Conservation (phyloP, 1,284 basidiomycete species). For the Pterulicium gracile region DNA sequence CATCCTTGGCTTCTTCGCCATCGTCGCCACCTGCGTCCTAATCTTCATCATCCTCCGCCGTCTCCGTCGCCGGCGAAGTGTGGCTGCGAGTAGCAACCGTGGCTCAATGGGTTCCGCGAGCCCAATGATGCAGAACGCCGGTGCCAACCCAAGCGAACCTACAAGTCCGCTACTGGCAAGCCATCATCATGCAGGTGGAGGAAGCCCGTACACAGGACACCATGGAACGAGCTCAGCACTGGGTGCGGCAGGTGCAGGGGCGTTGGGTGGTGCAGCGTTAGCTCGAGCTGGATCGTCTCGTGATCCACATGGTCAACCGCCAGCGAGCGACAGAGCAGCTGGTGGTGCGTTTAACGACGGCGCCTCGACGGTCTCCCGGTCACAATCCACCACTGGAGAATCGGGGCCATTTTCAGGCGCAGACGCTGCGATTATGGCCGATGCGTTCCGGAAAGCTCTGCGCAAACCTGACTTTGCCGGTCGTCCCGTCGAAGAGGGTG, state of each 20-base stretch:
- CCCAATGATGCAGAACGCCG: constrained; percentile 65
- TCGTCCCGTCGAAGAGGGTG: constrained; percentile 56
- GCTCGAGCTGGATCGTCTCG: constrained; percentile 8
- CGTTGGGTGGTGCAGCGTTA: constrained; percentile 17
- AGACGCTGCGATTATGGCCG: constrained; percentile 81
- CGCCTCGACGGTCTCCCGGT: constrained; percentile 54
- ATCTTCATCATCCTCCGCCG: constrained; percentile 63
- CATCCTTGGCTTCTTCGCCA: constrained; percentile 70
- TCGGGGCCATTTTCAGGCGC: constrained; percentile 63
- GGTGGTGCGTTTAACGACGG: constrained; percentile 49
- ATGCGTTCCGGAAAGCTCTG: constrained; percentile 74
- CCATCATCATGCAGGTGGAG: too few relatives aligned
- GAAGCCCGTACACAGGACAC: too few relatives aligned
- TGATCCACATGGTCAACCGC: neutral
- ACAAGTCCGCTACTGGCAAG: constrained; percentile 46
- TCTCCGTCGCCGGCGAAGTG: constrained; percentile 41
- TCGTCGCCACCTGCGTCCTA: constrained; percentile 54
- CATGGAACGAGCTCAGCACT: neutral
- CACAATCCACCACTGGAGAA: constrained; percentile 39
- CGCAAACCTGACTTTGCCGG: constrained; percentile 74
- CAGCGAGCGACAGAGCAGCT: constrained; percentile 23
- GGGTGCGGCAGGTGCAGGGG: neutral
- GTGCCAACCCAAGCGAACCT: constrained; percentile 21
- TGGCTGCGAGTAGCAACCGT: constrained; percentile 41
- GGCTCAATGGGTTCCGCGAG: constrained; percentile 68